Percentiles rank a stretch among this genome's conserved stretches.
Conservation (phyloP, 2,329 filamentous ascomycete genomes). For the Apiospora phragmitis region DNA sequence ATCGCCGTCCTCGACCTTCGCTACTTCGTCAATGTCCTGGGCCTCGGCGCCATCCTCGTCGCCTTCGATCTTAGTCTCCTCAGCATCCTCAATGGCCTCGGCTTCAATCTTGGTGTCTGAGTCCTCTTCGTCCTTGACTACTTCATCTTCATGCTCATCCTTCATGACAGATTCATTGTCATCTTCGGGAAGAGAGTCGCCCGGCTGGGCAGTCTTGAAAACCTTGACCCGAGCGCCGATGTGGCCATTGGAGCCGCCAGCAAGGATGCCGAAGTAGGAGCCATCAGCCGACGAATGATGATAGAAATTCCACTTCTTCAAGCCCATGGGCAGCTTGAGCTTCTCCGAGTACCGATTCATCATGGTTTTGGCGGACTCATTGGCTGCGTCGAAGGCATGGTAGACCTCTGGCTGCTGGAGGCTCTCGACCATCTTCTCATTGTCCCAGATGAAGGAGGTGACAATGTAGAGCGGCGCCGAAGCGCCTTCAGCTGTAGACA, state of each 20-base stretch:
- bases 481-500: background rate
- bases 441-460: slow-evolving; percentile 14
- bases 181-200: background rate
- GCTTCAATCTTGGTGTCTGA: background rate
- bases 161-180: background rate
- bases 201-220: background rate
- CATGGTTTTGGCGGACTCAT: slow-evolving; percentile 15
- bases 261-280: slow-evolving; percentile 6
- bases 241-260: background rate
- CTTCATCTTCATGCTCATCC: background rate
- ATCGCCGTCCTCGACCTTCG: slow-evolving; percentile 5
- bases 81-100: background rate
- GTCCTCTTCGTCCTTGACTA: background rate
- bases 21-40: slow-evolving; percentile 3
- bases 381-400: slow-evolving; percentile 12
- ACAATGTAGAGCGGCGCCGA: slow-evolving; percentile 14
- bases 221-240: slow-evolving; percentile 5
- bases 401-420: slow-evolving; percentile 15
- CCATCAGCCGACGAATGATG: background rate
- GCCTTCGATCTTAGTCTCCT: slow-evolving; percentile 3
- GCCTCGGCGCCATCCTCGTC: background rate
- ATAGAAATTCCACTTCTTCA: slow-evolving; percentile 8
- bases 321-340: slow-evolving; percentile 8
- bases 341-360: slow-evolving; percentile 12
- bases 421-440: slow-evolving; percentile 11